Evolutionary conservation across 108 stramenopile genomes (phyloP).

Genomic region (Mayamaea pseudoterrestris): DNA sequence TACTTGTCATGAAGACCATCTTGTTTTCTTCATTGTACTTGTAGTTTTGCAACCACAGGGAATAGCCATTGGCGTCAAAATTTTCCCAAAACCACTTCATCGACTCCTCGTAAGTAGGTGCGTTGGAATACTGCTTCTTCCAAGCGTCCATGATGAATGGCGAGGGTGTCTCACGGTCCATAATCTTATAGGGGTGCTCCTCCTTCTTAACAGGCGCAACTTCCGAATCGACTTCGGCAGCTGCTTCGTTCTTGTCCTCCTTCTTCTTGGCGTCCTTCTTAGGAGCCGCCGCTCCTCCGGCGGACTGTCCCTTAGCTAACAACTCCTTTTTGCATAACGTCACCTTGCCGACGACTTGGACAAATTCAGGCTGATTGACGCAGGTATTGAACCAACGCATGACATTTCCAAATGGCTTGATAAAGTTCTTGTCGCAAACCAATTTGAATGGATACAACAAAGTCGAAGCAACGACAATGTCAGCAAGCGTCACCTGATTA

Average conservation of each 20-base stretch:
- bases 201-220: conserved; percentile 25
- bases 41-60: conserved; percentile 54
- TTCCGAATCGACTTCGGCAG: conserved; percentile 14
- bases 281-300: too few species aligned
- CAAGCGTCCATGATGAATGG: conserved; percentile 41
- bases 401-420: conserved; percentile 55
- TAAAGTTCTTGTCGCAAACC: conserved; percentile 51
- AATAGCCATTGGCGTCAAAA: conserved; percentile 53
- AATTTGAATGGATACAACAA: conserved; percentile 86
- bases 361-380: conserved; percentile 76
- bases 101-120: conserved; percentile 36
- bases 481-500: conserved; percentile 78
- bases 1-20: conserved; percentile 53
- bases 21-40: conserved; percentile 75
- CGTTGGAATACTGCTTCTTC: conserved; percentile 69
- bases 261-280: too few species aligned
- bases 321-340: conserved; percentile 53
- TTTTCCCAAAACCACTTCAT: conserved; percentile 69
- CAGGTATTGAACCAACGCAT: conserved; percentile 74
- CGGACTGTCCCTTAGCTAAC: conserved; percentile 16
- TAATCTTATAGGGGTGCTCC: conserved; percentile 51
- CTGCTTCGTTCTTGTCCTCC: too few species aligned
- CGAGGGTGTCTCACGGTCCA: conserved; percentile 48
- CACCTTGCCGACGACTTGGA: conserved; percentile 71
- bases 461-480: conserved; percentile 76